A percentile compares a stretch with the other conserved stretches of the same genome.
Evolutionary conservation across 768 basidiomycete species (phyloP).

Genomic region (Leccinum disarticulatum): DNA sequence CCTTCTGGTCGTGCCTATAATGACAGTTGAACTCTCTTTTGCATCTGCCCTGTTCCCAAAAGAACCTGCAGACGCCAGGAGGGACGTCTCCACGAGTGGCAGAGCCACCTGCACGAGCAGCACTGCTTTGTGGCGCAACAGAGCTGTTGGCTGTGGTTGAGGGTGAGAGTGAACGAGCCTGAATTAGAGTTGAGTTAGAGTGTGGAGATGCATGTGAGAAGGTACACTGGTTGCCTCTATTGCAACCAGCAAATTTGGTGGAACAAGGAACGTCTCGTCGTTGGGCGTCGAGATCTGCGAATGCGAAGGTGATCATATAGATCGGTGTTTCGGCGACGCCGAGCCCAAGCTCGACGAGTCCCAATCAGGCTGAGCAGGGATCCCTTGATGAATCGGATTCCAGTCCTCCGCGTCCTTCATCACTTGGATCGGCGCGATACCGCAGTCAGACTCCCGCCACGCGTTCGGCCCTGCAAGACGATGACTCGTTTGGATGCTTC

Average conservation of each 20-base stretch:
- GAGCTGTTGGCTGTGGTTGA: slow-evolving; percentile 5
- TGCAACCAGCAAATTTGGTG: slow-evolving; percentile 39
- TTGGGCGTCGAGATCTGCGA: too few species aligned
- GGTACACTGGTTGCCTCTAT: slow-evolving; percentile 40
- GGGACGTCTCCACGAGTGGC: slow-evolving; percentile 9
- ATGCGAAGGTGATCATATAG: too few species aligned
- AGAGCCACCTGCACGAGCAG: slow-evolving; percentile 1
- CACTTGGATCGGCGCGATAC: too few species aligned
- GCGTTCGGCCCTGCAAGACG: too few species aligned
- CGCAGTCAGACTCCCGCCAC: too few species aligned
- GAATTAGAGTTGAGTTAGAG: not conserved
- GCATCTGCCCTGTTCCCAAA: slow-evolving; percentile 49
- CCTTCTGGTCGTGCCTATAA: slow-evolving; percentile 36
- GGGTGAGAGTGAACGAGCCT: slow-evolving; percentile 1
- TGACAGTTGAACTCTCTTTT: slow-evolving; percentile 45
- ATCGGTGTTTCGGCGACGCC: too few species aligned
- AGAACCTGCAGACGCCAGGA: slow-evolving; percentile 46
- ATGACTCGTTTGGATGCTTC: too few species aligned
- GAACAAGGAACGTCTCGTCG: too few species aligned
- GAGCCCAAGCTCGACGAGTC: too few species aligned
- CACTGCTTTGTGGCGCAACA: not conserved
- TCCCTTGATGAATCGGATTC: too few species aligned
- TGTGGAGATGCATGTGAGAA: slow-evolving; percentile 32
- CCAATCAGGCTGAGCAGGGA: too few species aligned
- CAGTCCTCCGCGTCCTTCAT: too few species aligned